Conservation (phyloP, 768 basidiomycete species). For the Suillus placidus region DNA sequence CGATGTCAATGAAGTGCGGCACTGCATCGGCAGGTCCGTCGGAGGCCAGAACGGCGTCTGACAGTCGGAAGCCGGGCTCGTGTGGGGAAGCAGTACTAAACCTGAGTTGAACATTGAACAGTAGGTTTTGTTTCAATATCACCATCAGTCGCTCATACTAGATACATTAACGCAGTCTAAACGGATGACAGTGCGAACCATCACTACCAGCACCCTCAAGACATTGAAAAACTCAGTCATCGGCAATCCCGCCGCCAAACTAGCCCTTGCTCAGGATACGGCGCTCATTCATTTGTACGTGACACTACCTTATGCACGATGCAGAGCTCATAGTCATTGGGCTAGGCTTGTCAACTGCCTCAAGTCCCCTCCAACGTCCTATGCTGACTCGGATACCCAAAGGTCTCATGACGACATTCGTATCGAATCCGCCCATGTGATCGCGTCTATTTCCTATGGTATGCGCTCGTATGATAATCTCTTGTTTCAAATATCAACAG, state of each 20-base stretch:
- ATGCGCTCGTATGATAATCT: background rate
- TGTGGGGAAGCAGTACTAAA: background rate
- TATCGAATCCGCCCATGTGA: conserved; percentile 73
- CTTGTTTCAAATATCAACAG: background rate
- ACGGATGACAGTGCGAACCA: conserved; percentile 34
- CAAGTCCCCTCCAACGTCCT: conserved; percentile 41
- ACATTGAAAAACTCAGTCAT: conserved; percentile 75
- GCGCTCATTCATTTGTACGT: conserved; percentile 58
- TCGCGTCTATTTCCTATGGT: conserved; percentile 77
- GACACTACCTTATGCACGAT: background rate
- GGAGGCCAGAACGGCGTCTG: background rate
- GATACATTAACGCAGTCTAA: background rate
- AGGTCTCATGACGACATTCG: conserved; percentile 54
- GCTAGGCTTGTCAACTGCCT: conserved; percentile 65
- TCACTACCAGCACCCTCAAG: conserved; percentile 49
- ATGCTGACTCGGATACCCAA: conserved; percentile 31
- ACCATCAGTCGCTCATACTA: background rate
- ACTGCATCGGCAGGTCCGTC: background rate
- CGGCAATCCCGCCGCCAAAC: conserved; percentile 77
- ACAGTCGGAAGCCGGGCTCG: conserved; percentile 6
- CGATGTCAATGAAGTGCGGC: background rate
- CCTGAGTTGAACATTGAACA: background rate
- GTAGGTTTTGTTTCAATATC: conserved; percentile 3
- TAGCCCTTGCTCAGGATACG: conserved; percentile 56
- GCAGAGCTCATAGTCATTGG: background rate